Percentiles rank a stretch among this genome's conserved stretches.
phyloP scores from a whole-genome alignment of 139 green algal species.

The Picochlorum sp. region DNA sequence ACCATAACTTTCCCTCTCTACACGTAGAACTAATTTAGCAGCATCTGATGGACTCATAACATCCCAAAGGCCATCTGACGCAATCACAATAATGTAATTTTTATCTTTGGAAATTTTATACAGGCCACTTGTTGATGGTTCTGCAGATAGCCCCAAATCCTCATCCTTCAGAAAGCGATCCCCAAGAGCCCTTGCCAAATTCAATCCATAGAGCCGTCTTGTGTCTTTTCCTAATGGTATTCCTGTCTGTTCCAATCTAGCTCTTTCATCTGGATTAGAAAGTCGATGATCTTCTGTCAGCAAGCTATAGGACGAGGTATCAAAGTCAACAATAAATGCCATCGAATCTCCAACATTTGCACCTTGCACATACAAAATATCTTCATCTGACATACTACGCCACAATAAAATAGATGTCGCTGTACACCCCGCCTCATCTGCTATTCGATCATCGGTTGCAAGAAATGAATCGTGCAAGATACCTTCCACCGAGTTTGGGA shows the following conservation, averaged over 20 bases:
- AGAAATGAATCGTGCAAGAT: constrained; percentile 23
- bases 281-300: constrained; percentile 56
- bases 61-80: constrained; percentile 56
- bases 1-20: constrained; percentile 12
- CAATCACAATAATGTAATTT: constrained; percentile 32
- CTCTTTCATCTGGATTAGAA: constrained; percentile 35
- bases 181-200: constrained; percentile 55
- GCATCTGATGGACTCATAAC: constrained; percentile 13
- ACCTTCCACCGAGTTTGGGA: neutral
- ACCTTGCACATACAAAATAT: constrained; percentile 29
- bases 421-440: constrained; percentile 52
- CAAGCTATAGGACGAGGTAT: neutral
- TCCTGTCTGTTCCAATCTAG: constrained; percentile 19
- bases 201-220: constrained; percentile 62
- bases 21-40: neutral
- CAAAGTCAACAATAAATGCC: constrained; percentile 14
- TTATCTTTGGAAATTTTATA: constrained; percentile 14
- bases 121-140: constrained; percentile 34
- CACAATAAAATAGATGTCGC: constrained; percentile 57
- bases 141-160: constrained; percentile 50
- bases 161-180: constrained; percentile 66
- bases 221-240: constrained; percentile 3
- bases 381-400: constrained; percentile 14
- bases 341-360: constrained; percentile 66
- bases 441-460: constrained; percentile 20